Evolutionary conservation across 768 basidiomycete species (phyloP), one percentile per base, ranked within the genome.

Genomic region (Pisolithus marmoratus): DNA sequence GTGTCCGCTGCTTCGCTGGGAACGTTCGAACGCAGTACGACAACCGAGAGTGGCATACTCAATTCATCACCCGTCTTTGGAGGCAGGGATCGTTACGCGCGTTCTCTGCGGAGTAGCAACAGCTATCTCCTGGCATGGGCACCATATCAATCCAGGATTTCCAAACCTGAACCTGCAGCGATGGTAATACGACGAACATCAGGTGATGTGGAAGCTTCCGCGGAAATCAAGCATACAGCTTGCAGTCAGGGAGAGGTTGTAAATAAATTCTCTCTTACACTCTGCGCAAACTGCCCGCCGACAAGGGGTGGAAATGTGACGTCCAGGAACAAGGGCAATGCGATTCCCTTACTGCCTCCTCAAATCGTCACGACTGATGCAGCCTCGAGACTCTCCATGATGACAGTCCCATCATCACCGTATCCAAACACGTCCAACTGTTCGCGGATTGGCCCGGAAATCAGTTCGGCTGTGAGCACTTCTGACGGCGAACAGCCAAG

Each of bases 1-100:
- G 14, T 4, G 14, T 34, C 34, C 34, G 34, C 15, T 34, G 34
- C 34, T 14, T 34, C 34, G 12, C 34, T 14, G 34, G 34, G 34
- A 34, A 34, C 34, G 34, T 34, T 34, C 34, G 34, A 34, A 15
- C 14, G 34, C 34, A 34, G 34, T 15, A 34, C 34, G 14, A 77
- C 73, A 54, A 64, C 74, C 38, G 72, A 81, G 38, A 66, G 65
- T 44, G 73, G 69, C 51, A 67, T 72, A 34, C 62, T 71, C 8
- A 79, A 83, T 50, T 83, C 83, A 23, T 88, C 87, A 2, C 85
- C 84, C 23, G 69, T 89, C 34, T 90, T 90, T 58, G 87, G 87
- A n/a, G 87, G 88, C 2, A 82, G 82, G 59, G 86, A 89, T 40
- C 67, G 78, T 34, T 77, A 79, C 3, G 77, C 81, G 1, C 65